phyloP scores from a whole-genome alignment of 1,139 yeast species.

The Diutina ranongensis region DNA sequence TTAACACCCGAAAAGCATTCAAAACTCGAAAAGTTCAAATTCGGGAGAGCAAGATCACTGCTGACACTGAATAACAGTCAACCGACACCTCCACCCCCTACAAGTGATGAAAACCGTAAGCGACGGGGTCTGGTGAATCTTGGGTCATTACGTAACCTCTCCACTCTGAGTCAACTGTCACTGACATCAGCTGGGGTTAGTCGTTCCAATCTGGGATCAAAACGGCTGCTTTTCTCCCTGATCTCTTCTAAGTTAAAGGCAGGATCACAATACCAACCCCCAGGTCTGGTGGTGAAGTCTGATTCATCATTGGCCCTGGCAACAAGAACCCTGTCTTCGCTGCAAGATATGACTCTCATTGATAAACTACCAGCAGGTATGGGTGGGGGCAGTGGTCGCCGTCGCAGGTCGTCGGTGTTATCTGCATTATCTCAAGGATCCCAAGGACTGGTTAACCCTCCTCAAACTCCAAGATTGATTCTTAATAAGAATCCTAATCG shows the following conservation, averaged over 20 bases:
- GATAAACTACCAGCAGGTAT: slow-evolving; percentile 1
- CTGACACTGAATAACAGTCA: slow-evolving; percentile 60
- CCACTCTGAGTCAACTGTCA: background rate
- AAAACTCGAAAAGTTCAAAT: slow-evolving; percentile 16
- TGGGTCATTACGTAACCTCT: background rate
- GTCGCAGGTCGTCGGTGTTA: slow-evolving; percentile 8
- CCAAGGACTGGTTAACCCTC: background rate
- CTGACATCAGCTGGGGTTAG: background rate
- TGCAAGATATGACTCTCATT: background rate
- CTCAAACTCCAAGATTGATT: slow-evolving; percentile 18
- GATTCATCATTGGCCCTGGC: background rate
- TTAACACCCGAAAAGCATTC: slow-evolving; percentile 10
- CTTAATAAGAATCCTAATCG: slow-evolving; percentile 37
- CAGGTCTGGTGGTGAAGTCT: background rate
- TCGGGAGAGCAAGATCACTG: slow-evolving; percentile 36
- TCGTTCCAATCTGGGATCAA: slow-evolving; percentile 3
- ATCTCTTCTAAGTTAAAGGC: slow-evolving; percentile 44
- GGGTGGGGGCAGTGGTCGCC: background rate
- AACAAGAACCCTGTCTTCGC: background rate
- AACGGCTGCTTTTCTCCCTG: slow-evolving; percentile 34
- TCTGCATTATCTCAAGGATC: background rate
- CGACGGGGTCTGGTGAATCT: slow-evolving; percentile 10
- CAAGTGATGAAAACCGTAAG: slow-evolving; percentile 11
- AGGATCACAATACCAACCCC: slow-evolving; percentile 1
- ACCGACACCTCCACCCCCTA: slow-evolving; percentile 12